These are phyloP conservation scores for Claviceps humidiphila DNA, from an alignment of 2,329 filamentous ascomycete genomes.

Conservation along the genomic window DNA sequence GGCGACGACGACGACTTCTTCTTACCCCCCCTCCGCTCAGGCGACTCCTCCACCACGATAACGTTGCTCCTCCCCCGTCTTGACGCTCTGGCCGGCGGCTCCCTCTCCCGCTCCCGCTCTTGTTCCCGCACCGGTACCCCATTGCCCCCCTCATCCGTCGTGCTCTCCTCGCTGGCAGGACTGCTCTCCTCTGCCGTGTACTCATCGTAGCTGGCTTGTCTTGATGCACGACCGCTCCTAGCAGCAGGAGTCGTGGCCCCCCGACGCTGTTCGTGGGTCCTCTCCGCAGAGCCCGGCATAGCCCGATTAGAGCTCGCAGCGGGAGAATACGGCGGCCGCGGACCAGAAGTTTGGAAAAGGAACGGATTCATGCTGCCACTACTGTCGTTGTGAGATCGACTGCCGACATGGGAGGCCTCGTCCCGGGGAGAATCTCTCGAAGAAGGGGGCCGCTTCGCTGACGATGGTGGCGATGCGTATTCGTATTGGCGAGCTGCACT, in stretches of 20 bases:
- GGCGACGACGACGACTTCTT: slow-evolving; percentile 30
- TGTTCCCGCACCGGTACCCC: slow-evolving; percentile 18
- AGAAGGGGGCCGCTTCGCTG: slow-evolving; percentile 16
- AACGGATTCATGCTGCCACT: slow-evolving; percentile 30
- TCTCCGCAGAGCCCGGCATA: slow-evolving; percentile 21
- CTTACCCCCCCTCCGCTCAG: slow-evolving; percentile 20
- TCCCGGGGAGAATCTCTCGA: slow-evolving; percentile 18
- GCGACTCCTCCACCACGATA: slow-evolving; percentile 25
- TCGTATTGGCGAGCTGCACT: slow-evolving; percentile 30
- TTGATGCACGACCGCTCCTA: slow-evolving; percentile 19
- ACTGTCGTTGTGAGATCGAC: slow-evolving; percentile 8
- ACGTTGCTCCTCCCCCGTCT: slow-evolving; percentile 20
- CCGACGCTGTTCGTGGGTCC: slow-evolving; percentile 14
- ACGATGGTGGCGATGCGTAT: slow-evolving; percentile 11
- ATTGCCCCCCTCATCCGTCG: slow-evolving; percentile 23
- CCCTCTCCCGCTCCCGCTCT: background rate
- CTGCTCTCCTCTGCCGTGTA: slow-evolving; percentile 23
- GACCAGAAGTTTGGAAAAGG: slow-evolving; percentile 35
- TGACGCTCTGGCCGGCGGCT: slow-evolving; percentile 7
- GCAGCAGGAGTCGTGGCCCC: slow-evolving; percentile 15
- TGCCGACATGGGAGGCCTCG: slow-evolving; percentile 19
- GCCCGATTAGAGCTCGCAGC: slow-evolving; percentile 24
- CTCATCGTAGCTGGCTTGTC: slow-evolving; percentile 17
- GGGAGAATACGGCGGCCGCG: slow-evolving; percentile 23
- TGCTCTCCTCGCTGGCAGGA: slow-evolving; percentile 22